Conservation (phyloP, 306 rosid genomes). For the Inga oerstediana region DNA sequence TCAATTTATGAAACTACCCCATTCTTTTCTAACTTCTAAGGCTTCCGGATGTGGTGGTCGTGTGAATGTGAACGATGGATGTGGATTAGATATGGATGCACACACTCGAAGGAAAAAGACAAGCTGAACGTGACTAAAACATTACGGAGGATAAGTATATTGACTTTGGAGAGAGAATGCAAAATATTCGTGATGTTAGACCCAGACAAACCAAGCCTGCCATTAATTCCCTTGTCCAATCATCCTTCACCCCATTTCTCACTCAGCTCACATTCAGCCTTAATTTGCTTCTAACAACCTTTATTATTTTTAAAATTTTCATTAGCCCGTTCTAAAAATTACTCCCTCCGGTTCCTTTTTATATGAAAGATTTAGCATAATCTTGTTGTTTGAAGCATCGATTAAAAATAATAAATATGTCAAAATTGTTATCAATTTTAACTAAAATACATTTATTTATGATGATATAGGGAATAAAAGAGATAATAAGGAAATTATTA, state of each 20-base stretch:
- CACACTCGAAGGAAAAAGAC: background rate
- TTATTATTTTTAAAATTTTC: background rate
- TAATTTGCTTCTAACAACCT: background rate
- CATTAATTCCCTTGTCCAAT: background rate
- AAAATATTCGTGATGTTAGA: constrained; percentile 4
- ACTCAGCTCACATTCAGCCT: background rate
- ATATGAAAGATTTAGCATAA: too few relatives aligned
- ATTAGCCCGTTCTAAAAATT: background rate
- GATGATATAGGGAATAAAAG: too few relatives aligned
- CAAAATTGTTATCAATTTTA: too few relatives aligned
- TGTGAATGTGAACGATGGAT: background rate
- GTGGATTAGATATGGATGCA: background rate
- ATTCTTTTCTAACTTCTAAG: too few relatives aligned
- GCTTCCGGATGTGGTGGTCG: too few relatives aligned
- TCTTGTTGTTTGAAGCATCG: too few relatives aligned
- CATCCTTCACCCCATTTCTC: constrained; percentile 2
- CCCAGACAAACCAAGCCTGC: constrained; percentile 35
- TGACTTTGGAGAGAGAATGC: background rate
- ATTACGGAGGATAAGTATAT: constrained; percentile 12
- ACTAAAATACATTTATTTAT: too few relatives aligned
- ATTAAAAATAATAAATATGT: too few relatives aligned
- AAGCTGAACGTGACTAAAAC: background rate
- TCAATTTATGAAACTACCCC: too few relatives aligned
- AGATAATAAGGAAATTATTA: too few relatives aligned
- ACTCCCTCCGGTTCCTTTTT: too few relatives aligned